Conservation (phyloP, 2,329 filamentous ascomycete genomes). For the Fusarium oligoseptatum region DNA sequence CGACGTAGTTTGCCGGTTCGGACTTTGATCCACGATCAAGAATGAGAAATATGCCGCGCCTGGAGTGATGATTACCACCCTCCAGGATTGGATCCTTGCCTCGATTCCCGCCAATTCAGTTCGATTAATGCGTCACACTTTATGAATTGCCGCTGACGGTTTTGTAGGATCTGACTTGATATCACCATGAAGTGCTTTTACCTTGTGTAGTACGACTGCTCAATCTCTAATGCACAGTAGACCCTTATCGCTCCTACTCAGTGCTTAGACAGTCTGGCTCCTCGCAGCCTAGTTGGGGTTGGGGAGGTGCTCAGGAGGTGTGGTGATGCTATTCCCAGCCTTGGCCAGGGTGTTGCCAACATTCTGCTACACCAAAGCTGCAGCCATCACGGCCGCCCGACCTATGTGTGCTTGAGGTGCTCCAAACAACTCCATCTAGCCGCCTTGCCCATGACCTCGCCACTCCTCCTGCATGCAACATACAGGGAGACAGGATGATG, state of each 20-base stretch:
- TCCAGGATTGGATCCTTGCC: conserved; percentile 4
- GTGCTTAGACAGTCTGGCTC: too few species aligned
- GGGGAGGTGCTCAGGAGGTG: neutral
- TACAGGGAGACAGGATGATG: conserved; percentile 10
- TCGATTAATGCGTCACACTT: neutral
- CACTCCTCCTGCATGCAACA: conserved; percentile 12
- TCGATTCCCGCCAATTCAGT: neutral
- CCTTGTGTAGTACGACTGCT: neutral
- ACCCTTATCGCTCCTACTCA: too few species aligned
- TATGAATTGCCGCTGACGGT: neutral
- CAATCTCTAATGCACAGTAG: neutral
- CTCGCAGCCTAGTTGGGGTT: neutral
- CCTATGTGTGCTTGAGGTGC: neutral
- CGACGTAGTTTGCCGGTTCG: neutral
- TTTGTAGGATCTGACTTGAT: neutral
- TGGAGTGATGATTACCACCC: neutral
- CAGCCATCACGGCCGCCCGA: neutral
- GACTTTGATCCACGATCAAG: conserved; percentile 10
- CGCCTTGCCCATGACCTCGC: conserved; percentile 10
- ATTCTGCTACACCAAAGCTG: conserved; percentile 5
- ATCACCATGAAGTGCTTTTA: neutral
- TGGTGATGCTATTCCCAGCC: conserved; percentile 4
- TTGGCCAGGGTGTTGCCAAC: conserved; percentile 1
- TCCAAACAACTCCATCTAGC: neutral
- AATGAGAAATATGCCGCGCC: conserved; percentile 17